These are phyloP conservation scores for Dothideomycetidae sp. DNA, from an alignment of 2,329 filamentous ascomycete species.

Conservation along the genomic window DNA sequence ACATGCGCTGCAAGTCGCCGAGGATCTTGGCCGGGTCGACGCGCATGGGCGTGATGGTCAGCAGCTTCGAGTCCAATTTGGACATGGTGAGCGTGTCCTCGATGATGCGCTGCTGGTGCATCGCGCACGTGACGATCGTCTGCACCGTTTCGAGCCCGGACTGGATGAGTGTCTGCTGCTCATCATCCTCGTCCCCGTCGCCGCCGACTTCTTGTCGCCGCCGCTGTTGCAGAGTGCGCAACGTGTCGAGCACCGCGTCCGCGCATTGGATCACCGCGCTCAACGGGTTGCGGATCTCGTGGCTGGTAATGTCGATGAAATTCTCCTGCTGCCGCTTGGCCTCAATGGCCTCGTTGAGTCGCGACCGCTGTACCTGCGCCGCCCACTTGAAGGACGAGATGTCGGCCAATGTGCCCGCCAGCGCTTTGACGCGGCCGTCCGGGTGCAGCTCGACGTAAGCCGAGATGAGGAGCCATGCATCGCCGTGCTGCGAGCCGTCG, in stretches of 20 bases:
- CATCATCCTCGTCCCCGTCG: no score
- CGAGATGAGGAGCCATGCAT: slow-evolving; percentile 14
- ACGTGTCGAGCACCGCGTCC: slow-evolving; percentile 12
- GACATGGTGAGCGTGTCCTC: slow-evolving; percentile 33
- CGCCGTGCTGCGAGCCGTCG: no score
- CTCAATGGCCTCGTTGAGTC: slow-evolving; percentile 16
- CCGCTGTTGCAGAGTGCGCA: no score
- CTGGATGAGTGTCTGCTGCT: no score
- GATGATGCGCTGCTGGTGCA: slow-evolving; percentile 33
- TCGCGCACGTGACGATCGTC: slow-evolving; percentile 31
- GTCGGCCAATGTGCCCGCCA: slow-evolving; percentile 31
- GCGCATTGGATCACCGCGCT: slow-evolving; percentile 10
- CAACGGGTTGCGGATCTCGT: slow-evolving; percentile 22
- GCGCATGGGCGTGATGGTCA: slow-evolving; percentile 18
- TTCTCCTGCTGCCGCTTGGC: slow-evolving; percentile 11
- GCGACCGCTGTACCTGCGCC: slow-evolving; percentile 25
- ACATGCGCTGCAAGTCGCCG: slow-evolving; percentile 20
- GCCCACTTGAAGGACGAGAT: slow-evolving; percentile 33
- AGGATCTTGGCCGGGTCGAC: slow-evolving; percentile 13
- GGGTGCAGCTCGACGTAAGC: slow-evolving; percentile 16
- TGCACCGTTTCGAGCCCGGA: slow-evolving; percentile 24
- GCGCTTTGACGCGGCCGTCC: slow-evolving; percentile 23
- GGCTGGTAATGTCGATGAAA: slow-evolving; percentile 28
- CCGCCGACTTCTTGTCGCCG: no score
- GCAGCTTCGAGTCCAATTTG: slow-evolving; percentile 31